phyloP scores from a whole-genome alignment of 257 asterid species.

The Ilex aquifolium region DNA sequence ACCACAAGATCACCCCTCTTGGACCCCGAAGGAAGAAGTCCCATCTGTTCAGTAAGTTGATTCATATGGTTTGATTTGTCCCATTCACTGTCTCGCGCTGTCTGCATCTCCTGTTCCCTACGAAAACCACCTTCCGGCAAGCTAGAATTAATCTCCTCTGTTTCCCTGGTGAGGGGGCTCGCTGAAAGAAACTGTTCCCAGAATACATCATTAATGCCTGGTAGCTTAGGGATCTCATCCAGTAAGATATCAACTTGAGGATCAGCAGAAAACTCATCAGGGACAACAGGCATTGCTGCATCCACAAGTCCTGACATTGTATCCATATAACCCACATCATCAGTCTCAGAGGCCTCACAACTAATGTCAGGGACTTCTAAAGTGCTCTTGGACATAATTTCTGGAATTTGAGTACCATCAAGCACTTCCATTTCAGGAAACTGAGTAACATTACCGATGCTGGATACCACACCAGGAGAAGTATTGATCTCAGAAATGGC shows the following conservation, averaged over 20 bases:
- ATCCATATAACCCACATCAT: slow-evolving; percentile 23
- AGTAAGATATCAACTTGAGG: slow-evolving; percentile 39
- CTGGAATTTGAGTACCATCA: slow-evolving; percentile 18
- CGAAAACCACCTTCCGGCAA: slow-evolving; percentile 17
- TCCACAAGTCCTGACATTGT: slow-evolving; percentile 35
- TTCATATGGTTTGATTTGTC: slow-evolving; percentile 42
- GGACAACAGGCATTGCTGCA: slow-evolving; percentile 26
- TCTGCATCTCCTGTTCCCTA: slow-evolving; percentile 22
- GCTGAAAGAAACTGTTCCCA: slow-evolving; percentile 80
- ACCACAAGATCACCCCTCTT: background rate
- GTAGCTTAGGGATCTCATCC: slow-evolving; percentile 50
- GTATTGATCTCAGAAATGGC: too few relatives aligned
- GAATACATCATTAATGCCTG: slow-evolving; percentile 64
- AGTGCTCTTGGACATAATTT: slow-evolving; percentile 16
- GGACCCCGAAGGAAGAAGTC: slow-evolving; percentile 52
- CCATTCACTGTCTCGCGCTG: slow-evolving; percentile 45
- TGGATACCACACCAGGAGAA: background rate
- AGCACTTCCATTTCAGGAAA: slow-evolving; percentile 23
- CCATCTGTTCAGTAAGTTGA: slow-evolving; percentile 65
- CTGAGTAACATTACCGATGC: slow-evolving; percentile 15
- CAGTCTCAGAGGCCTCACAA: slow-evolving; percentile 26
- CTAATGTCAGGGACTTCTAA: slow-evolving; percentile 16
- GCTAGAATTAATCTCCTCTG: slow-evolving; percentile 36
- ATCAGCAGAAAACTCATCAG: slow-evolving; percentile 38
- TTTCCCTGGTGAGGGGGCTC: slow-evolving; percentile 37